These are phyloP conservation scores for Heliamphora exappendiculata DNA, from an alignment of 148 eudicot genomes.

Conservation along the genomic window DNA sequence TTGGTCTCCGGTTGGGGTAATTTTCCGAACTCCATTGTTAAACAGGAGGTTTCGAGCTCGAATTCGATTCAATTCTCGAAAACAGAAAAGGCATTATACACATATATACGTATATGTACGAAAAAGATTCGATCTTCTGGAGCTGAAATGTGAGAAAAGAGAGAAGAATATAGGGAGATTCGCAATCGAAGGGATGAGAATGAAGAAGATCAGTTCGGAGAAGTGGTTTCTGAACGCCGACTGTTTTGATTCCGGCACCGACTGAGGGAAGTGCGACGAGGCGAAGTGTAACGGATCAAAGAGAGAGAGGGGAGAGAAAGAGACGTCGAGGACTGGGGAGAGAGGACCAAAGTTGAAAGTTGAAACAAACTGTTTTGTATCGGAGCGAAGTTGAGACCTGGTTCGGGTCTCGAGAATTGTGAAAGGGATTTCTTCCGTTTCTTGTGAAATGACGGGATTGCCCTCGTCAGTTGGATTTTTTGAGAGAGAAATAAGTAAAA, in stretches of 20 bases:
- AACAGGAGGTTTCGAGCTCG: neutral
- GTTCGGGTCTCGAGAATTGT: constrained; percentile 19
- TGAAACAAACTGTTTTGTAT: constrained; percentile 17
- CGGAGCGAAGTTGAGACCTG: constrained; percentile 8
- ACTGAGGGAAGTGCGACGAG: neutral
- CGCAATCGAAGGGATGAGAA: neutral
- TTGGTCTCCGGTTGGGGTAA: constrained; percentile 6
- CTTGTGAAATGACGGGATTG: neutral
- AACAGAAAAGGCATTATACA: neutral
- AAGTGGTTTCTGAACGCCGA: neutral
- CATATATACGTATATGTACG: neutral
- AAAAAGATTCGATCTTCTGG: neutral
- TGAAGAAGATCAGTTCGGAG: neutral
- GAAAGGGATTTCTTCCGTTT: constrained; percentile 7
- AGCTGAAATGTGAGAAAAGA: neutral
- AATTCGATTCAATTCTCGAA: constrained; percentile 6
- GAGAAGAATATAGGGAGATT: neutral
- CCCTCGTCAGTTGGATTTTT: constrained; percentile 4
- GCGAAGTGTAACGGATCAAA: no score
- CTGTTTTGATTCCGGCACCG: neutral
- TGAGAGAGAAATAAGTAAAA: no score
- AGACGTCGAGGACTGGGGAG: neutral
- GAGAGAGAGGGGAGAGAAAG: neutral
- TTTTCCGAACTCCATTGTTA: constrained; percentile 7
- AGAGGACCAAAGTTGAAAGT: constrained; percentile 9